Base-by-base conservation (phyloP, 2,329 filamentous ascomycete genomes). In the Blumeria hordei region DNA sequence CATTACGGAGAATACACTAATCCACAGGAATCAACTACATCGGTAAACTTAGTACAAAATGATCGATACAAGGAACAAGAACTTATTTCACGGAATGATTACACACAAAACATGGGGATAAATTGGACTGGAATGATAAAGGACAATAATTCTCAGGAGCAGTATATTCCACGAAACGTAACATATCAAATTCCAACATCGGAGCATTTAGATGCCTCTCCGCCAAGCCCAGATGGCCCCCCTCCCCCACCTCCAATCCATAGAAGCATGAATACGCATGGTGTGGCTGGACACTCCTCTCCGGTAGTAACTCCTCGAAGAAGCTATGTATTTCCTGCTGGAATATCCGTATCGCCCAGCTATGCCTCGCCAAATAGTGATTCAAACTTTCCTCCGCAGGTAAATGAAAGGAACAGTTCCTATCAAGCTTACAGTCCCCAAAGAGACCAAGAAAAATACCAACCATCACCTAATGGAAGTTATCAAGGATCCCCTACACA, bases 241-340 rank as follows among this genome's bases (percentile, higher is more conserved):
- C 65, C 65, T 11, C 65, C 65, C 3, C 65, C 64, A 33, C 65
- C 65, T 12, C 64, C 65, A 44, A 62, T 59, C 28, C 64, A 66
- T 47, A 56, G 64, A 54, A 64, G 59, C 41, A 61, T 58, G 41
- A 59, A 59, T 54, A 55, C 18, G 39, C 10, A 43, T 43, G 14
- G 58, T 44, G 59, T 53, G 41, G 59, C 62, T 41, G 55, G 54
- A 34, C 62, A 62, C 44, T 59, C 63, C n/a, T 55, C 53, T 28
- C 59, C 61, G 34, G 43, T 56, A 14, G 54, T 61, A 35, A 52
- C 57, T 50, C 54, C 58, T 47, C 56, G 60, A 41, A 58, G 54
- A 41, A 62, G 59, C 51, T 64, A 63, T 55, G 60, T 56, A 3
- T 62, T 59, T 56, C 54, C 59, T 12, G 6, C 18, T 43, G 14